Evolutionary conservation across 1,139 yeast genomes (phyloP), one percentile per base, ranked within the genome.

Genomic region (Lodderomyces margitis): DNA sequence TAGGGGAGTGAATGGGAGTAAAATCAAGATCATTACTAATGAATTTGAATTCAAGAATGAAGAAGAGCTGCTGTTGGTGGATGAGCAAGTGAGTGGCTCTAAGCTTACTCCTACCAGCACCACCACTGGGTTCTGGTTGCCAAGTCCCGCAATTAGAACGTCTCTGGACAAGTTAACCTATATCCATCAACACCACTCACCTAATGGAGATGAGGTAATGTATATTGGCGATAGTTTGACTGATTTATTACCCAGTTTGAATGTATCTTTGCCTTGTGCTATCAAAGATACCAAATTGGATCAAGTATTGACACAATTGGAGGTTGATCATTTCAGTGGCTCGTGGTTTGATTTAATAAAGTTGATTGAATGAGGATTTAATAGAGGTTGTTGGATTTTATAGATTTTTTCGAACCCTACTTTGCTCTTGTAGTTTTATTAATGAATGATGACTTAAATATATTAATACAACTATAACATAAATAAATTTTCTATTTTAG

Each of bases 211-310:
- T 16, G 36, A 31, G 5, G 43, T 72, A 1, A 59, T 74, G 37
- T 83, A 82, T 53, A 63, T 82, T 12, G 92, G 92, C 1, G 92
- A 84, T 53, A 80, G 87, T 46, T 52, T 75, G 1, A 80, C 87
- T 0, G 92, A 84, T 58, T 60, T 82, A 12, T 58, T 80, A 30
- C 72, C 82, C 1, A 58, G 83, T 54, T 45, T 78, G 10, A 68
- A 66, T 28, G 77, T 80, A 2, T 74, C 73, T 44, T 47, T 58
- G 15, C 87, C 84, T 0, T 59, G 81, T 4, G 67, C 76, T 0
- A 66, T 82, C 38, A 66, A 61, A 12, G 66, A 66, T 3, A 61
- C 44, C 2, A 47, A 40, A 37, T 32, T 49, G 14, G 42, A 43
- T 5, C 14, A 24, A 4, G 20, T 40, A 10, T 27, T 44, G n/a